These are phyloP conservation scores for Echium plantagineum DNA, from an alignment of 257 asterid species.

Conservation along the genomic window DNA sequence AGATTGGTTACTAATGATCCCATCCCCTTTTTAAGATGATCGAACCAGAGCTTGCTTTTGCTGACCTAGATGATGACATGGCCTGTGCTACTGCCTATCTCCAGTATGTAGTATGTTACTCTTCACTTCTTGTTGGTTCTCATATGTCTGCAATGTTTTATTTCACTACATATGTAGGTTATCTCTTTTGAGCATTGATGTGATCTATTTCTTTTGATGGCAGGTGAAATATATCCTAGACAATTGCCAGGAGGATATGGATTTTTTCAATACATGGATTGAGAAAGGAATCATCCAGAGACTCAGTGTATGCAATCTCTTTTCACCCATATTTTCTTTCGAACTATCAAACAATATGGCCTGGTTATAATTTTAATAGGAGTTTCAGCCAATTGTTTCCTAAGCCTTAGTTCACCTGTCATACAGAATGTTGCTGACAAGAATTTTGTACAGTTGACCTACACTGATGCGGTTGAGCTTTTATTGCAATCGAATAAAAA, in stretches of 20 bases:
- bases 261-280: slow-evolving; percentile 87
- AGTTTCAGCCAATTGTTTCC: neutral
- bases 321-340: neutral
- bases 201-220: slow-evolving; percentile 16
- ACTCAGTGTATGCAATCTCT: slow-evolving; percentile 44
- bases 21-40: slow-evolving; percentile 57
- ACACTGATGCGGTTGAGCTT: slow-evolving; percentile 75
- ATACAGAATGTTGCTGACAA: slow-evolving; percentile 80
- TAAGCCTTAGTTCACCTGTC: slow-evolving; percentile 12
- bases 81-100: slow-evolving; percentile 99
- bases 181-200: slow-evolving; percentile 12
- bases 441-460: slow-evolving; percentile 69
- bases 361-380: neutral
- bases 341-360: neutral
- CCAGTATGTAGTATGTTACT: slow-evolving; percentile 99
- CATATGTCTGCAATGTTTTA: slow-evolving; percentile 2
- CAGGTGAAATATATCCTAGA: slow-evolving; percentile 80
- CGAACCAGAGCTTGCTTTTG: slow-evolving; percentile 98
- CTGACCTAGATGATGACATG: slow-evolving; percentile 97
- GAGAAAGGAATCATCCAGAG: slow-evolving; percentile 88
- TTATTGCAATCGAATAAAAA: slow-evolving; percentile 60
- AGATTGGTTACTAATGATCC: slow-evolving; percentile 12
- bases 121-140: slow-evolving; percentile 23
- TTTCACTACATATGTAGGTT: slow-evolving; percentile 12
- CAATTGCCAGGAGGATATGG: slow-evolving; percentile 98